Base-by-base conservation (phyloP, 73 alveolate species). In the Stentor roeselii region DNA sequence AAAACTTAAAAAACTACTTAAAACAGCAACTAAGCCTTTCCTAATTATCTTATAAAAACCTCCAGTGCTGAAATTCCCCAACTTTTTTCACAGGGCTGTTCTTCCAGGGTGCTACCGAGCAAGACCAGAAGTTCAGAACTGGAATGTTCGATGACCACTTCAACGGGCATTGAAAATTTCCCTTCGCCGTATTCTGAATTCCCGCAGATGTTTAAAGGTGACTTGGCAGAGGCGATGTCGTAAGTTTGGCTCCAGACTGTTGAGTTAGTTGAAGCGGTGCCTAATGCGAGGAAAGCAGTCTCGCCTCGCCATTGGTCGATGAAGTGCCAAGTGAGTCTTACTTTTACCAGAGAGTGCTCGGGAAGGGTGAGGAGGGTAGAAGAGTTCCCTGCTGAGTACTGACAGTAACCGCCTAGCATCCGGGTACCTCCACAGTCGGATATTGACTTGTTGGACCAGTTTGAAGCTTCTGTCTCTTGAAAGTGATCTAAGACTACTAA, bases 221-320 rank as follows among this genome's bases (percentile, higher is more conserved):
- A 83, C 75, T 88, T 91, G 0, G 88, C 83, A 32, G 75, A 61
- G 11, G 90, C 74, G 36, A 83, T 83, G 59, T 89, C 93, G 76
- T 92, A 88, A 34, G 89, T 80, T 41, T 88, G 90, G 41, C 89
- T 91, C 97, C 97, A 92, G 31, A 91, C 87, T 59, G 61, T 83
- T n/a, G 86, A 91, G 83, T 85, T 76, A 30, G 76, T 91, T 50
- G 86, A 93, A 80, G 80, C 42, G 38, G 86, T 82, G 3, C 90
- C 89, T 59, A 86, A 50, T 92, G 87, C 87, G 40, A 92, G 36
- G 76, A 59, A 92, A 42, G 92, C 97, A 11, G 93, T 88, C 59
- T 92, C 97, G 21, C 97, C 97, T 59, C 90, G 83, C 97, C 97
- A 92, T 32, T 89, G 87, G 88, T 92, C 97, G 6, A 92, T 88